Base-by-base conservation (phyloP, 805 yeast species). In the Debaryomyces prosopidis region DNA sequence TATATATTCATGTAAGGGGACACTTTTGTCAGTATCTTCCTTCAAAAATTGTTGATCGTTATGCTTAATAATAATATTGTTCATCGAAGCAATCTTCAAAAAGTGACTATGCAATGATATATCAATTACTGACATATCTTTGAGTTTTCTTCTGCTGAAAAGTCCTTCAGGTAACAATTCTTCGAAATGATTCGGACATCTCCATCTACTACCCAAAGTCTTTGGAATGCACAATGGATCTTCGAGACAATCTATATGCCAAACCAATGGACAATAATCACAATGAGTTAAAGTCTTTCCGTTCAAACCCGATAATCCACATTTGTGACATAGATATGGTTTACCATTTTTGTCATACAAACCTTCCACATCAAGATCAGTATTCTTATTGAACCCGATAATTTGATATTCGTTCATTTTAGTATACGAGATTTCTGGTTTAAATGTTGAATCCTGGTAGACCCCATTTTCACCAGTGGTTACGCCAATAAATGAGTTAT, bases 171-270 rank as follows among this genome's bases (percentile, higher is more conserved):
- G 73, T n/a, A 75, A 50, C 17, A 79, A 62, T 35, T 65, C 71
- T 39, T 78, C 86, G 16, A 81, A 80, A 67, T 89, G 97, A 53
- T 87, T 85, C 2, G 97, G 98, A 64, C 96, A 94, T 68, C 80
- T 83, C 98, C 97, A 92, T 62, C 84, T 87, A 37, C 75, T 73
- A 1, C 94, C 95, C 36, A 87, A 60, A 34, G 85, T 82, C 55
- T 89, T 88, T 15, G 85, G 80, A 5, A 85, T 73, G 12, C 88
- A 75, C 53, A 89, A 68, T 1, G 96, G 96, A 1, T 88, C 87
- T 42, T 77, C 73, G 12, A 91, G 65, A 63, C 98, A 91, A 65
- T 92, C 97, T 39, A 91, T 65, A 66, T 91, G 98, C 95, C 96
- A 91, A 14, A 83, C 77, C 3, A 86, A 70, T 0, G 85, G 73